These are phyloP conservation scores for Claviceps sp. DNA, from an alignment of 2,329 filamentous ascomycete genomes.

Conservation along the genomic window DNA sequence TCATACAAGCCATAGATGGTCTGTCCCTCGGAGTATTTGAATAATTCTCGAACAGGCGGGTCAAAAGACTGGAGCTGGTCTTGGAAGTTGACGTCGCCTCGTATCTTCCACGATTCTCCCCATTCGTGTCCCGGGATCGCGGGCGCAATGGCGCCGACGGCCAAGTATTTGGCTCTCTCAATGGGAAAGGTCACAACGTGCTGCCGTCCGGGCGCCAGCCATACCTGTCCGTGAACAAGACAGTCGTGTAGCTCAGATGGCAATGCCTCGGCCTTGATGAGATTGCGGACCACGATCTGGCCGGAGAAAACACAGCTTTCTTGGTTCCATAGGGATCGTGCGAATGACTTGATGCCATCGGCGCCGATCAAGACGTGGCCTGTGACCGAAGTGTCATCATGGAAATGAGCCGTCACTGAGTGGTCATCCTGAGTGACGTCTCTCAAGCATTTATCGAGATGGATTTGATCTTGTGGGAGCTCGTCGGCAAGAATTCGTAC, in stretches of 20 bases:
- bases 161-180: background rate
- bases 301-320: background rate
- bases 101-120: background rate
- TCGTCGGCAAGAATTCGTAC: too few species aligned
- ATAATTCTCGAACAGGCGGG: too few species aligned
- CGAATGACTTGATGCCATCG: background rate
- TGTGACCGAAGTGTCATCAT: background rate
- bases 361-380: background rate
- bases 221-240: background rate
- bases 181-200: background rate
- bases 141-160: background rate
- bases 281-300: background rate
- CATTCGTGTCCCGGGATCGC: background rate
- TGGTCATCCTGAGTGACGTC: background rate
- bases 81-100: background rate
- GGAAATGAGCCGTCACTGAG: background rate
- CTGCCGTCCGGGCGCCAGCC: background rate
- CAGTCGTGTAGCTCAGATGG: background rate
- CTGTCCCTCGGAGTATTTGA: background rate
- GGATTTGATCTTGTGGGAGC: background rate
- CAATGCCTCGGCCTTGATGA: background rate
- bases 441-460: background rate
- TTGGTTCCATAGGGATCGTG: background rate
- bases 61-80: too few species aligned
- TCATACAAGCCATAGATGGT: background rate